Percentiles rank a stretch among this genome's conserved stretches.
These are phyloP conservation scores for Fraxinus sp. DNA, from an alignment of 305 asterid species.

Conservation along the genomic window DNA sequence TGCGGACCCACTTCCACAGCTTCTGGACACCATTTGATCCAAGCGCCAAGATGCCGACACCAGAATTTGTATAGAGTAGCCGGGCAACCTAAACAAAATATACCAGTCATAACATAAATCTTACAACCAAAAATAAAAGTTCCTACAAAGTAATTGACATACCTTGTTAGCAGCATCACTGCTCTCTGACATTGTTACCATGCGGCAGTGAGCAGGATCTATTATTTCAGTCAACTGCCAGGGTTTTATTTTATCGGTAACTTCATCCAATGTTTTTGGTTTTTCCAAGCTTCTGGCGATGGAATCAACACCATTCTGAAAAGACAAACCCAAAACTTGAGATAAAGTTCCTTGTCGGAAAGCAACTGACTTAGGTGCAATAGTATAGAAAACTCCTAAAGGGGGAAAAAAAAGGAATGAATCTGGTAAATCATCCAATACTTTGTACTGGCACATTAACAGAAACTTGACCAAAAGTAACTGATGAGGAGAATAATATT, in stretches of 20 bases:
- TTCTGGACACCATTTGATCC: slow-evolving; percentile 71
- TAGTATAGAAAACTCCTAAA: background rate
- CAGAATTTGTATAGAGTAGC: slow-evolving; percentile 73
- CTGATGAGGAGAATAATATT: background rate
- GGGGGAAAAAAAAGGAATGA: background rate
- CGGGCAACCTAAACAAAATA: slow-evolving; percentile 67
- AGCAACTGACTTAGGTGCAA: slow-evolving; percentile 5
- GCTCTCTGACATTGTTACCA: slow-evolving; percentile 88
- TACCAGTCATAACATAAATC: background rate
- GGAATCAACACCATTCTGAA: slow-evolving; percentile 90
- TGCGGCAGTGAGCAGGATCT: slow-evolving; percentile 80
- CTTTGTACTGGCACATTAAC: background rate
- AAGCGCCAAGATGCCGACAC: slow-evolving; percentile 68
- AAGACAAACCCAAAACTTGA: slow-evolving; percentile 23
- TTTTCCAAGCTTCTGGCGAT: slow-evolving; percentile 82
- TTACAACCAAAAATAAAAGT: background rate
- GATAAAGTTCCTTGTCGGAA: slow-evolving; percentile 8
- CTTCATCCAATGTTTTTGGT: slow-evolving; percentile 78
- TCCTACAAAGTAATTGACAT: slow-evolving; percentile 18
- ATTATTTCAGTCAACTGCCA: slow-evolving; percentile 87
- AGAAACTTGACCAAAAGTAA: background rate
- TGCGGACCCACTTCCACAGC: slow-evolving; percentile 82
- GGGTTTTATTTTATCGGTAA: slow-evolving; percentile 66
- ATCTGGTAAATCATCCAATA: background rate
- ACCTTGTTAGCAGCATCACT: slow-evolving; percentile 79